These are phyloP conservation scores for Raphanus raphanistrum DNA, from an alignment of 345 rosid genomes.

Conservation along the genomic window DNA sequence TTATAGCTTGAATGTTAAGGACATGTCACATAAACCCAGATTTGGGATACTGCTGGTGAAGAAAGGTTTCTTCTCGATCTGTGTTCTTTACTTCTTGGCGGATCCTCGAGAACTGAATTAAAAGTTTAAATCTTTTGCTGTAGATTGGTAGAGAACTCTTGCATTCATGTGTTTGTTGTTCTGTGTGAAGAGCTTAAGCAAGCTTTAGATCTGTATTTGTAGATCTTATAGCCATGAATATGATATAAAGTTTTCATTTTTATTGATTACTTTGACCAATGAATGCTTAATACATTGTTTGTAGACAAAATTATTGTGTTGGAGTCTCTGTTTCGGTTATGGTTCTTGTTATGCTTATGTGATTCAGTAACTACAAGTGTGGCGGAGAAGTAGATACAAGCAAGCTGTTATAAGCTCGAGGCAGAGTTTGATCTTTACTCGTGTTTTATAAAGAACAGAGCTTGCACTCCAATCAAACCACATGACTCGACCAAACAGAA, in stretches of 20 bases:
- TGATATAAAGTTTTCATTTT: neutral
- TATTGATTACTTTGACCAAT: neutral
- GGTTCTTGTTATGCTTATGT: neutral
- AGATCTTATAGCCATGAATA: neutral
- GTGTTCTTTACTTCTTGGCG: no score
- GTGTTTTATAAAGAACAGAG: constrained; percentile 59
- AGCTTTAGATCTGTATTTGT: no score
- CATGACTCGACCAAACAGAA: constrained; percentile 23
- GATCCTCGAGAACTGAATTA: no score
- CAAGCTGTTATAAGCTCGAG: constrained; percentile 72
- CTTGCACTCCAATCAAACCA: constrained; percentile 49
- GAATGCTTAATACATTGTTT: neutral
- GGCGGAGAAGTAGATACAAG: constrained; percentile 97
- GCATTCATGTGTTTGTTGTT: no score
- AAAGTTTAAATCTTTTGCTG: no score
- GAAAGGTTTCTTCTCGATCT: no score
- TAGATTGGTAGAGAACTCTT: no score
- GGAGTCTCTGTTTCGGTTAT: neutral
- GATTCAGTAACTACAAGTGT: constrained; percentile 69
- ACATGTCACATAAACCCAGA: no score
- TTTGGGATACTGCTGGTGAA: no score
- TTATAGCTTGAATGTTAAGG: no score
- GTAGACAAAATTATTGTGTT: neutral
- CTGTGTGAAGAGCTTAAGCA: no score
- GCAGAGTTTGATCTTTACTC: constrained; percentile 86